Conservation (phyloP, 2,329 filamentous ascomycete species). For the Didymella lethalis region DNA sequence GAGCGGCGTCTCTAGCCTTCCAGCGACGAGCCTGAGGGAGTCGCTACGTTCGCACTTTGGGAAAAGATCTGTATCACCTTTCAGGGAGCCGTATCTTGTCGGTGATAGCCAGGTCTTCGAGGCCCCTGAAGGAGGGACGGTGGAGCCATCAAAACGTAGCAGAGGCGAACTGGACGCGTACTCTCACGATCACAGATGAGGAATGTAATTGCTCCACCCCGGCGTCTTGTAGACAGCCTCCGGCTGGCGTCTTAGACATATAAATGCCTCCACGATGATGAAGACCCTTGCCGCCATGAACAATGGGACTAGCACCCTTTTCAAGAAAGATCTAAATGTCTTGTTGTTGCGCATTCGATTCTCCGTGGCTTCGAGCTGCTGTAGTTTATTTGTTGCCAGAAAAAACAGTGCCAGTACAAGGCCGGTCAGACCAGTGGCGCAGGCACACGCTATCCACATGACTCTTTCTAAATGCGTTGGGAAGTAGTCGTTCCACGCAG, state of each 20-base stretch:
- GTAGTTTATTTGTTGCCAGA: slow-evolving; percentile 29
- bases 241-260: slow-evolving; percentile 35
- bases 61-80: slow-evolving; percentile 2
- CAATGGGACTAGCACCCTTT: slow-evolving; percentile 23
- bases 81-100: slow-evolving; percentile 17
- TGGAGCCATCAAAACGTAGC: slow-evolving; percentile 16
- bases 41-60: slow-evolving; percentile 12
- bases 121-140: slow-evolving; percentile 30
- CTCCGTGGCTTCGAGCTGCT: slow-evolving; percentile 26
- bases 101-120: slow-evolving; percentile 27
- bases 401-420: slow-evolving; percentile 36
- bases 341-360: slow-evolving; percentile 27
- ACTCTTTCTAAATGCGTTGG: slow-evolving; percentile 32
- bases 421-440: slow-evolving; percentile 36
- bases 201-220: slow-evolving; percentile 32
- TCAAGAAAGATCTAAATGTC: slow-evolving; percentile 15
- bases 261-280: slow-evolving; percentile 41
- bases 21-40: slow-evolving; percentile 13
- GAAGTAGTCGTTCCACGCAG: slow-evolving; percentile 43
- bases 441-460: slow-evolving; percentile 38
- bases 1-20: slow-evolving; percentile 3
- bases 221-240: slow-evolving; percentile 33
- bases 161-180: slow-evolving; percentile 4
- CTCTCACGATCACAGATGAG: slow-evolving; percentile 34
- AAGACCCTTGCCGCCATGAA: slow-evolving; percentile 34